Evolutionary conservation across 371 early-diverging fungal genomes (phyloP).

Genomic region (Capillidium rhysosporum): DNA sequence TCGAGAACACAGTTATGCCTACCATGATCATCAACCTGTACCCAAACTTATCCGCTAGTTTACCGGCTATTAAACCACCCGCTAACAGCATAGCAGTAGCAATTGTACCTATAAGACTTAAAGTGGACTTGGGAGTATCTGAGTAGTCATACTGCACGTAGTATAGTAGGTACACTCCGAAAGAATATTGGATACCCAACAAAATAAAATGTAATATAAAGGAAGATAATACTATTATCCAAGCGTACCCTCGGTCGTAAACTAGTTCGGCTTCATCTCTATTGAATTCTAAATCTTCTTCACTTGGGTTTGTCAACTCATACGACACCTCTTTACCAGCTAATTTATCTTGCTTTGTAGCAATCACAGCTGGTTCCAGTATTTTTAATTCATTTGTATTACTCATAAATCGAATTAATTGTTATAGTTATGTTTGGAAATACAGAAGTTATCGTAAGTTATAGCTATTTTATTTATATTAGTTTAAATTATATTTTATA

Average conservation of each 20-base stretch:
- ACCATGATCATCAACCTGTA: not conserved
- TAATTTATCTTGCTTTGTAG: too few species aligned
- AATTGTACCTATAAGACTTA: constrained; percentile 1
- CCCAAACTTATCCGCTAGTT: not conserved
- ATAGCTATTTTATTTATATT: too few species aligned
- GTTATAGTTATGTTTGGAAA: too few species aligned
- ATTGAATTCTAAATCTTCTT: too few species aligned
- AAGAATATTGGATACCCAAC: not conserved
- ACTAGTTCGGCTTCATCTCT: not conserved
- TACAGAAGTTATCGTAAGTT: too few species aligned
- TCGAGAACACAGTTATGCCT: not conserved
- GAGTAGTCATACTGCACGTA: not conserved
- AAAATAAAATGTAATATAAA: not conserved
- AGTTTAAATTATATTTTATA: too few species aligned
- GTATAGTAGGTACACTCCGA: not conserved
- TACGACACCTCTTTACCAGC: too few species aligned
- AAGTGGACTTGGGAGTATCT: not conserved
- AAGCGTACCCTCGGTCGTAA: not conserved
- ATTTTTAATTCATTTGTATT: too few species aligned
- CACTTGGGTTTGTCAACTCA: too few species aligned
- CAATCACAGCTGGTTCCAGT: too few species aligned
- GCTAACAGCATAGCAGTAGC: not conserved
- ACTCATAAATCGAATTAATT: too few species aligned
- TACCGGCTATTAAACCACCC: not conserved
- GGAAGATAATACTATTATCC: not conserved